Evolutionary conservation across 768 basidiomycete species (phyloP).

Genomic region (Calocybe cyanea): DNA sequence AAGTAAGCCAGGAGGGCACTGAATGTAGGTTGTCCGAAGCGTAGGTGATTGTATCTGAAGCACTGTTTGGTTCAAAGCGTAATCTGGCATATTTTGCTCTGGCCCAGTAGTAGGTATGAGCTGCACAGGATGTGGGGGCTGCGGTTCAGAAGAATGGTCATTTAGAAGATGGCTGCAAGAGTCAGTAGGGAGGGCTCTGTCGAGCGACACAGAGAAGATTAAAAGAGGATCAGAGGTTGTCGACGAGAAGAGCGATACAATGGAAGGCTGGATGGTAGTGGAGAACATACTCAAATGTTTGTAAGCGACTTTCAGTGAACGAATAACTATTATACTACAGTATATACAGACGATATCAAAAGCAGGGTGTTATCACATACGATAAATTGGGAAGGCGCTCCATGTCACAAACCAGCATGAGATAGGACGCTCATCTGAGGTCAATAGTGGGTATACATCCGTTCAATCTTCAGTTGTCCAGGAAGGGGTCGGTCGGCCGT

Average conservation of each 20-base stretch:
- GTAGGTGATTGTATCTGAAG: slow-evolving; percentile 81
- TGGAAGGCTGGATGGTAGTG: slow-evolving; percentile 52
- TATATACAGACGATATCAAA: too few species aligned
- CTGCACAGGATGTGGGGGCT: slow-evolving; percentile 41
- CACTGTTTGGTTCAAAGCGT: slow-evolving; percentile 58
- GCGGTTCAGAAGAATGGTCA: slow-evolving; percentile 51
- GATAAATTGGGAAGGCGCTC: too few species aligned
- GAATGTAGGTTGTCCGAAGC: slow-evolving; percentile 62
- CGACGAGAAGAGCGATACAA: slow-evolving; percentile 75
- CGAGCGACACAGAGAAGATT: slow-evolving; percentile 47
- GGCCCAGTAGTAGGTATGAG: slow-evolving; percentile 39
- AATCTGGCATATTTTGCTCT: slow-evolving; percentile 21
- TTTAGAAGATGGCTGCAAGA: slow-evolving; percentile 64
- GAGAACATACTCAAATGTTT: too few species aligned
- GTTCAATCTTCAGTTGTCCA: background rate
- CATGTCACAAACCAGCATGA: too few species aligned
- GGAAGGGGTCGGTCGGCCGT: background rate
- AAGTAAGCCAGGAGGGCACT: slow-evolving; percentile 38
- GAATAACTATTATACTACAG: too few species aligned
- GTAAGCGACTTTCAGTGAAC: too few species aligned
- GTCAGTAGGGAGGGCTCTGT: slow-evolving; percentile 51
- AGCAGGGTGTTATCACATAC: too few species aligned
- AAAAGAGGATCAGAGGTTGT: slow-evolving; percentile 59
- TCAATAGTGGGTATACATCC: too few species aligned
- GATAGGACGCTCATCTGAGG: too few species aligned